A percentile compares a stretch with the other conserved stretches of the same genome.
These are phyloP conservation scores for Candida arabinofermentans DNA, from an alignment of 805 yeast genomes.

Conservation along the genomic window DNA sequence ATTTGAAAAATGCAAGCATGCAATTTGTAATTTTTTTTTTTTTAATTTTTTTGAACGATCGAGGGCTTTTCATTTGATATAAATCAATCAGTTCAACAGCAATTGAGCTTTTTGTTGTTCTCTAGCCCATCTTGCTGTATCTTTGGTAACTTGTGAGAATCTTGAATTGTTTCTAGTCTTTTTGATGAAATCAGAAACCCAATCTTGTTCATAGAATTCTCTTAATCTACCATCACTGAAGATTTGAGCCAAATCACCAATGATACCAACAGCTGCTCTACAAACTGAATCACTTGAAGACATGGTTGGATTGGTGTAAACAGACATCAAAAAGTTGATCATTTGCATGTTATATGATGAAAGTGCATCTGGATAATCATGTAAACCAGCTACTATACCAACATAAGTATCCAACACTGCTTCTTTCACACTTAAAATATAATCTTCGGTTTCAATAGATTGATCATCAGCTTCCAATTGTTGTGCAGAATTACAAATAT, in stretches of 20 bases:
- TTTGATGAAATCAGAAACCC: slow-evolving; percentile 78
- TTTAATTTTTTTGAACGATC: too few relatives aligned
- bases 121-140: slow-evolving; percentile 97
- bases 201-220: slow-evolving; percentile 60
- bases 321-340: slow-evolving; percentile 59
- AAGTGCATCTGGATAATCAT: slow-evolving; percentile 60
- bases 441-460: slow-evolving; percentile 73
- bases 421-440: slow-evolving; percentile 67
- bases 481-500: slow-evolving; percentile 66
- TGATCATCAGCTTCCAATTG: slow-evolving; percentile 59
- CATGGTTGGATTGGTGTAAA: slow-evolving; percentile 59
- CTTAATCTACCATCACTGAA: slow-evolving; percentile 74
- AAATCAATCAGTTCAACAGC: slow-evolving; percentile 4
- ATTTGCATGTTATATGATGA: slow-evolving; percentile 64
- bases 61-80: too few relatives aligned
- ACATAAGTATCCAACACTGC: slow-evolving; percentile 94
- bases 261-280: slow-evolving; percentile 80
- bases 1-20: slow-evolving; percentile 2
- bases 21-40: not conserved
- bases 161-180: slow-evolving; percentile 61
- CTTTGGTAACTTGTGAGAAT: slow-evolving; percentile 66
- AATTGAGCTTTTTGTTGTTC: slow-evolving; percentile 59
- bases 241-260: slow-evolving; percentile 92
- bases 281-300: slow-evolving; percentile 64
- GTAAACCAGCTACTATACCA: slow-evolving; percentile 90